Evolutionary conservation across 257 asterid species (phyloP), one percentile per base, ranked within the genome.

Genomic region (Paraleonurus japonicus): DNA sequence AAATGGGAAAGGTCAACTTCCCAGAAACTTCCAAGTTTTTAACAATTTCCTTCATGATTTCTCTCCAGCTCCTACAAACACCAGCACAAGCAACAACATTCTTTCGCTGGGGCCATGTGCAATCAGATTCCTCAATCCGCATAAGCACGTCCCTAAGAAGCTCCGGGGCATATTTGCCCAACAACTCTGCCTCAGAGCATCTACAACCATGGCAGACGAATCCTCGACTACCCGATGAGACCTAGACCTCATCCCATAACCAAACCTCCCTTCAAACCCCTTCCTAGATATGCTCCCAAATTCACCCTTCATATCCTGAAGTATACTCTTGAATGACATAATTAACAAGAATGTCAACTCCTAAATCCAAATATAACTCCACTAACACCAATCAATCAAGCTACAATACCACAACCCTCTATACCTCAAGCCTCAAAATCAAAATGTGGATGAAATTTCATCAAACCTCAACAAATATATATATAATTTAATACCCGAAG

Each of bases 131-230:
- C 84, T 95, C 98, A 19, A 95, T 85, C 73, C 98, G 73, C 85
- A 81, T 80, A 5, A 92, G 80, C 8, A 95, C 96, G 15, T 92
- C 99, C 78, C 99, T 89, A 86, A 91, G 76, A 12, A 95, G 92
- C 93, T 95, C 99, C 0, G 92, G 86, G 99, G 99, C 93, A 92
- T 79, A 78, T 85, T 87, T 13, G 96, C 96, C 98, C 99, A 95
- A 70, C 95, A 86, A 71, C 96, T 91, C 85, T 88, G 99, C 92
- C 82, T 79, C 71, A 95, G 76, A 73, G 90, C 96, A 87, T 95
- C 97, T 0, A 85, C 61, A 51, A 83, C 81, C 20, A 53, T 76
- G 72, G 78, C 76, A 0, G 79, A 30, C 65, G 69, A 81, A 67
- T 88, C 95, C 82, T 81, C 86, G 7, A 80, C 85, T 33, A 79